Evolutionary conservation across 208 protist genomes (phyloP), one percentile per base, ranked within the genome.

Genomic region (Trypanosoma grayi): DNA sequence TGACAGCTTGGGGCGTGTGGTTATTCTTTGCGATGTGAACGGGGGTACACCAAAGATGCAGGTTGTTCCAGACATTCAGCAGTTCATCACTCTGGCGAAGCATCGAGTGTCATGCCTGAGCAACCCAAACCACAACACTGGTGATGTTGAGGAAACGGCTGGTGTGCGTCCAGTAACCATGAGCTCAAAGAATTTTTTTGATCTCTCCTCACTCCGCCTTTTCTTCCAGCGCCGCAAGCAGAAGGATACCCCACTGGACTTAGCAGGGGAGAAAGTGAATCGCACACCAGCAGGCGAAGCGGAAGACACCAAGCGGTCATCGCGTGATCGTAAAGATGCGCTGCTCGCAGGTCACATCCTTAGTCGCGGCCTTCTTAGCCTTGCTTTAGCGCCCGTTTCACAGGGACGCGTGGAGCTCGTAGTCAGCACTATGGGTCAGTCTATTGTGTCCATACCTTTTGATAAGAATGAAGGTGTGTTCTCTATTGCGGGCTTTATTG

Each of bases 341-440:
- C 18, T 18, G 33, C 41, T 50, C 11, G 57, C 31, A 33, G 87
- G 87, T n/a, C 76, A 88, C 53, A 61, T 94, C 14, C 66, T 94
- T 5, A 91, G 83, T 43, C 75, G 81, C 4, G 87, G 87, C n/a
- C 44, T 94, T 0, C 57, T 91, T 27, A 77, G 67, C 47, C 60
- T 82, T 9, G 62, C 82, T 14, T 54, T 44, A 27, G 46, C 75
- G 34, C 55, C 67, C 10, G 66, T 66, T 20, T 50, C 52, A 16
- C 48, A 60, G 14, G 71, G 74, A 28, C 11, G 47, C 4, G 52
- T 69, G 0, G 81, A 91, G 66, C 51, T 94, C 4, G 60, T 91
- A 2, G 79, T 94, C 18, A 90, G 84, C 58, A 92, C 87, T 16
- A 83, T 92, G 79, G 82, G 77, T 9, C 81, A 90, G 36, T 72